Percentiles rank a stretch among this genome's conserved stretches.
Evolutionary conservation across 2,329 filamentous ascomycete genomes (phyloP).

Genomic region (Alternaria novae-zelandiae): DNA sequence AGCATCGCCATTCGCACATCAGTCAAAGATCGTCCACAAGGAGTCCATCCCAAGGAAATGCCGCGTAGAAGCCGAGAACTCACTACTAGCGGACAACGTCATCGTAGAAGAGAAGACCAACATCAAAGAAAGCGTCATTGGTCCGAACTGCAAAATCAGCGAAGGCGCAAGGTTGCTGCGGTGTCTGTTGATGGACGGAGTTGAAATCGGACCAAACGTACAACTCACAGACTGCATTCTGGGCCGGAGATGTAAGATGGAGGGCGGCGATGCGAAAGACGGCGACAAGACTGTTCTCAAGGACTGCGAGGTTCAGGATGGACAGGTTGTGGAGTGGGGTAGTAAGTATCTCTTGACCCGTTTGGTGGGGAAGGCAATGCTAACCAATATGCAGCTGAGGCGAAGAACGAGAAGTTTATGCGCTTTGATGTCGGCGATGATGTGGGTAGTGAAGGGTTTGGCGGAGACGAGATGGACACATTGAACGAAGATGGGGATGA

Average conservation of each 20-base stretch:
- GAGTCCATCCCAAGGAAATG: slow-evolving; percentile 80
- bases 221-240: slow-evolving; percentile 88
- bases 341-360: slow-evolving; percentile 46
- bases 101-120: slow-evolving; percentile 86
- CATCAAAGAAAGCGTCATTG: slow-evolving; percentile 92
- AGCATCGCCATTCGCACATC: slow-evolving; percentile 76
- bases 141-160: slow-evolving; percentile 84
- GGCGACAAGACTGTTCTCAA: slow-evolving; percentile 65
- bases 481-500: slow-evolving; percentile 12
- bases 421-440: slow-evolving; percentile 52
- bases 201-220: slow-evolving; percentile 80
- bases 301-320: slow-evolving; percentile 90
- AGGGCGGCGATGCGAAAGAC: slow-evolving; percentile 68
- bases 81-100: slow-evolving; percentile 85
- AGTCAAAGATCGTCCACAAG: slow-evolving; percentile 80
- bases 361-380: background rate
- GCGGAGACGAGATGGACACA: slow-evolving; percentile 17
- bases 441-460: slow-evolving; percentile 43
- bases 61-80: slow-evolving; percentile 82
- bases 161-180: slow-evolving; percentile 85
- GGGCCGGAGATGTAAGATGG: slow-evolving; percentile 79
- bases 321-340: slow-evolving; percentile 81
- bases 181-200: slow-evolving; percentile 92
- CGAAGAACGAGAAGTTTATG: slow-evolving; percentile 69
- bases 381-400: slow-evolving; percentile 50